Conservation (phyloP, 805 yeast species). For the Cyberlindnera euphorbiiphila region DNA sequence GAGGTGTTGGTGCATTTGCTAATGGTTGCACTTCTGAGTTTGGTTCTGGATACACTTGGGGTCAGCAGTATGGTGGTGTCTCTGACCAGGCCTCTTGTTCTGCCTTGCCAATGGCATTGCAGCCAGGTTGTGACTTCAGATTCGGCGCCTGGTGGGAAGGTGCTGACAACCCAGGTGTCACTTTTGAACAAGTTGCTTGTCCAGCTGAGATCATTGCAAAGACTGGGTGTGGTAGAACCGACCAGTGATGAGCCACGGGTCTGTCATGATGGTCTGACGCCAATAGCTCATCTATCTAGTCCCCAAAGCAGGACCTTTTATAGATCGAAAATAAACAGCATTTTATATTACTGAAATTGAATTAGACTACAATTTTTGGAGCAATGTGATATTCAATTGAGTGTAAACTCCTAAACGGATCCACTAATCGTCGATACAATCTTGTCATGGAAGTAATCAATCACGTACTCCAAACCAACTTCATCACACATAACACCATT, state of each 20-base stretch:
- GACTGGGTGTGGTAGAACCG: constrained; percentile 17
- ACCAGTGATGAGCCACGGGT: constrained; percentile 8
- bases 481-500: constrained; percentile 17
- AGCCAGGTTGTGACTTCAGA: constrained; percentile 16
- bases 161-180: constrained; percentile 17
- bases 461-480: constrained; percentile 10
- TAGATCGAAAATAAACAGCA: too few relatives aligned
- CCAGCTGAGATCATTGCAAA: constrained; percentile 13
- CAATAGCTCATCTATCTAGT: too few relatives aligned
- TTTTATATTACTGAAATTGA: too few relatives aligned
- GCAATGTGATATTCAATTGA: too few relatives aligned
- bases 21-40: constrained; percentile 14
- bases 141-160: constrained; percentile 14
- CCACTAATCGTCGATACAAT: too few relatives aligned
- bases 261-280: too few relatives aligned
- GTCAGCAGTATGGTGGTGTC: constrained; percentile 17
- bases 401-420: too few relatives aligned
- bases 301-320: too few relatives aligned
- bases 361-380: too few relatives aligned
- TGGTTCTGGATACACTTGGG: constrained; percentile 14
- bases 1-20: constrained; percentile 12
- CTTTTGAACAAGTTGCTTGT: constrained; percentile 16
- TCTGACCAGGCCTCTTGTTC: constrained; percentile 7
- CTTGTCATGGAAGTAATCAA: constrained; percentile 18
- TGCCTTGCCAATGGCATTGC: constrained; percentile 8